These are phyloP conservation scores for Coemansia sp. DNA, from an alignment of 192 early-diverging fungal genomes.

Conservation along the genomic window DNA sequence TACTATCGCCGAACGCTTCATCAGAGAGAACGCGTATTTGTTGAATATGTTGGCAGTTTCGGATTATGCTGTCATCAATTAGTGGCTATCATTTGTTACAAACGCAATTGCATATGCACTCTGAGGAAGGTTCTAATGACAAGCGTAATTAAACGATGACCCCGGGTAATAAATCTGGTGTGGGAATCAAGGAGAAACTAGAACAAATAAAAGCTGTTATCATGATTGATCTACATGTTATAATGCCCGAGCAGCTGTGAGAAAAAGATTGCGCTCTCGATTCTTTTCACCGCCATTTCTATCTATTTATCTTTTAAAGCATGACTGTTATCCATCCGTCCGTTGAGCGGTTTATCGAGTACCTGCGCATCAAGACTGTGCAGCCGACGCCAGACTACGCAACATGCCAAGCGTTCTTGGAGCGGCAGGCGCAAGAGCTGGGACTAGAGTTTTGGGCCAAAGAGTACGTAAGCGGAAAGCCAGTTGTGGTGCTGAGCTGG, in stretches of 20 bases:
- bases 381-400: slow-evolving; percentile 83
- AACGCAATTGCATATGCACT: too few relatives aligned
- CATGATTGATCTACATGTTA: neutral
- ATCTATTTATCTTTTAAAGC: neutral
- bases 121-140: slow-evolving; percentile 20
- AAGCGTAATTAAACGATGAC: slow-evolving; percentile 41
- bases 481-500: slow-evolving; percentile 71
- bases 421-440: slow-evolving; percentile 65
- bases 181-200: too few relatives aligned
- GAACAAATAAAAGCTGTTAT: neutral
- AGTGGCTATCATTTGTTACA: too few relatives aligned
- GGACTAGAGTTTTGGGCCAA: slow-evolving; percentile 55
- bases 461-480: slow-evolving; percentile 64
- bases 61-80: neutral
- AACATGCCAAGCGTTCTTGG: slow-evolving; percentile 60
- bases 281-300: neutral
- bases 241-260: too few relatives aligned
- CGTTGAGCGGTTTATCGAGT: slow-evolving; percentile 67
- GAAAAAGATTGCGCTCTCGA: too few relatives aligned
- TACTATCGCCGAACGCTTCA: slow-evolving; percentile 69
- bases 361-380: slow-evolving; percentile 80
- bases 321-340: slow-evolving; percentile 4
- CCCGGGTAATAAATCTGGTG: neutral
- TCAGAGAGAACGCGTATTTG: slow-evolving; percentile 59
- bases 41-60: slow-evolving; percentile 72